Evolutionary conservation across 352 stramenopile species (phyloP), one percentile per base, ranked within the genome.

Genomic region (Phytophthora brassicae): DNA sequence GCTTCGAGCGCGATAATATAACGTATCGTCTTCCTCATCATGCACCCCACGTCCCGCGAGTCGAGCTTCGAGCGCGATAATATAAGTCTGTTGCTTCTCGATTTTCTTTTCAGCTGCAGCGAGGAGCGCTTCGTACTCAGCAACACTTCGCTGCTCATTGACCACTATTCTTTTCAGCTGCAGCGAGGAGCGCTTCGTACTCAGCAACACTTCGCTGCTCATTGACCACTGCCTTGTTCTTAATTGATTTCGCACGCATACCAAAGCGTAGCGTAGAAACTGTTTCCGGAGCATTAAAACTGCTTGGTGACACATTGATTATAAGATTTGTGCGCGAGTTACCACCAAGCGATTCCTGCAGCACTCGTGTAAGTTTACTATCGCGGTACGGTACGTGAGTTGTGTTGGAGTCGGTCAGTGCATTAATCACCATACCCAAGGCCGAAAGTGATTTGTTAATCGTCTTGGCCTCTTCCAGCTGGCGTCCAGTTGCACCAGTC

Each of bases 401-500:
- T 22, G 70, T 68, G 33, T 81, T 77, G 0, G 74, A 75, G 58
- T 97, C 90, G 4, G 90, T 97, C 13, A 98, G 79, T 14, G 89
- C 89, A 53, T 98, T 98, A 65, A 98, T 98, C 36, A 98, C 94
- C 66, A 96, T 97, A 13, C 95, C 95, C 11, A 98, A 70, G 8
- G 95, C 90, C 6, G 82, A 96, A 1, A 98, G 80, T 23, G 89
- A 98, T 59, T 97, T 97, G 78, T 98, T 98, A 64, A 98, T 98
- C 33, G 88, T 98, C 75, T 98, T 98, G 22, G 95, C 94, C 58
- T 98, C 95, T 65, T 98, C 93, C 13, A 98, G 79, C 48, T 95
- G 86, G 19, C 93, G 86, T 5, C 94, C 94, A 7, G 86, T 91
- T 17, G 91, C 88, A 0, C 80, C 77, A 3, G 93, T 98, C 79